Conservation (phyloP, 169 alveolate genomes). For the Cryptosporidium meleagridis region DNA sequence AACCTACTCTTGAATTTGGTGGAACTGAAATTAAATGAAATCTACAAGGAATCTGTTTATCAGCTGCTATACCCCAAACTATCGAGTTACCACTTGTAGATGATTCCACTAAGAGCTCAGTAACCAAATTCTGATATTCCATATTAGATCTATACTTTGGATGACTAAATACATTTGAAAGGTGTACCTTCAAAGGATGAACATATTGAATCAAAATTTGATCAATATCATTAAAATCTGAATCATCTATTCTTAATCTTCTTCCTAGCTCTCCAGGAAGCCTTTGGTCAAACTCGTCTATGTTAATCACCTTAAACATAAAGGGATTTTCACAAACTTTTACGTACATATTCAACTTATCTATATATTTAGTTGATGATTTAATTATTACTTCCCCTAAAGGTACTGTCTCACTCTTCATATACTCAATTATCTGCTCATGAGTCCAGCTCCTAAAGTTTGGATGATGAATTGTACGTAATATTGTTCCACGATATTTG, state of each 20-base stretch:
- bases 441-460: constrained; percentile 65
- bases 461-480: constrained; percentile 70
- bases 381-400: constrained; percentile 60
- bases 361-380: constrained; percentile 40
- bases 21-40: constrained; percentile 71
- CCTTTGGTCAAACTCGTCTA: constrained; percentile 64
- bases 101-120: constrained; percentile 56
- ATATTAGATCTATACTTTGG: constrained; percentile 60
- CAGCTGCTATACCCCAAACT: constrained; percentile 71
- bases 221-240: constrained; percentile 55
- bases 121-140: constrained; percentile 63
- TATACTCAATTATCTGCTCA: constrained; percentile 28
- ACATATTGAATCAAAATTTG: constrained; percentile 69
- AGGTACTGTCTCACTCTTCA: constrained; percentile 26
- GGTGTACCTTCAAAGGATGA: constrained; percentile 63
- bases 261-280: constrained; percentile 74
- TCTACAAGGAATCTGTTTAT: constrained; percentile 72
- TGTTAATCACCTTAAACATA: constrained; percentile 51
- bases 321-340: constrained; percentile 59
- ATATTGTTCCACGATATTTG: constrained; percentile 1
- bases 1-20: constrained; percentile 62
- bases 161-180: constrained; percentile 39
- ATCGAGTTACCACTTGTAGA: constrained; percentile 66
- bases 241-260: constrained; percentile 46
- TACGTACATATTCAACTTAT: constrained; percentile 47